Evolutionary conservation across 2,329 filamentous ascomycete species (phyloP).

Genomic region (Fusarium mundagurra): DNA sequence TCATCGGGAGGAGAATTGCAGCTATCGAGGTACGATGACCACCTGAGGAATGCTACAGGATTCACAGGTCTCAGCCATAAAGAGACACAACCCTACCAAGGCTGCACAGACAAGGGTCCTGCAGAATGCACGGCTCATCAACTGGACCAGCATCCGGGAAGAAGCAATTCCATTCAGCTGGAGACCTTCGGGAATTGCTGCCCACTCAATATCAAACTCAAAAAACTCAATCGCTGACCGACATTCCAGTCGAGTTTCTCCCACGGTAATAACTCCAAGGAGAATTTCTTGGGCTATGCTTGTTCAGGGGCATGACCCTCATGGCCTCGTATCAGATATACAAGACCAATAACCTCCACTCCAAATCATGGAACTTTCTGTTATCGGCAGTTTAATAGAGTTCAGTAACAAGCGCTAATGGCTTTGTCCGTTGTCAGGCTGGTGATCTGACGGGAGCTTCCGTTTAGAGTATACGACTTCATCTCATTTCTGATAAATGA

Average conservation of each 20-base stretch:
- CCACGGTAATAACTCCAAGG: neutral
- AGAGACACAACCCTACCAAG: neutral
- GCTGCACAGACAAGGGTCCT: neutral
- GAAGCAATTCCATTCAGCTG: slow-evolving; percentile 10
- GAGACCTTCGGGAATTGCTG: slow-evolving; percentile 12
- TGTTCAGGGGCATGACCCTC: slow-evolving; percentile 18
- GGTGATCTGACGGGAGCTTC: slow-evolving; percentile 32
- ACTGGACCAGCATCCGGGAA: slow-evolving; percentile 13
- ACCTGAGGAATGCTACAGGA: slow-evolving; percentile 6
- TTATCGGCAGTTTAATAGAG: slow-evolving; percentile 24
- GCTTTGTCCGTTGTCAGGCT: slow-evolving; percentile 5
- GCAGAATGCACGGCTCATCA: slow-evolving; percentile 27
- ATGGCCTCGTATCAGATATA: slow-evolving; percentile 8
- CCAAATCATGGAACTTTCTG: neutral
- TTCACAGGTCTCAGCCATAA: slow-evolving; percentile 1
- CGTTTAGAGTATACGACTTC: neutral
- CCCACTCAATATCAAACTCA: slow-evolving; percentile 25
- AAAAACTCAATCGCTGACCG: slow-evolving; percentile 21
- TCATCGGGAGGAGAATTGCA: neutral
- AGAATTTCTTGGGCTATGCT: neutral
- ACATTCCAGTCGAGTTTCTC: slow-evolving; percentile 13
- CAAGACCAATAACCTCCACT: slow-evolving; percentile 4
- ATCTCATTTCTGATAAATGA: neutral
- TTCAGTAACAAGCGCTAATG: slow-evolving; percentile 24
- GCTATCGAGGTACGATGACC: neutral